Evolutionary conservation across 768 basidiomycete genomes (phyloP).

Genomic region (Naganishia vaughanmartiniae): DNA sequence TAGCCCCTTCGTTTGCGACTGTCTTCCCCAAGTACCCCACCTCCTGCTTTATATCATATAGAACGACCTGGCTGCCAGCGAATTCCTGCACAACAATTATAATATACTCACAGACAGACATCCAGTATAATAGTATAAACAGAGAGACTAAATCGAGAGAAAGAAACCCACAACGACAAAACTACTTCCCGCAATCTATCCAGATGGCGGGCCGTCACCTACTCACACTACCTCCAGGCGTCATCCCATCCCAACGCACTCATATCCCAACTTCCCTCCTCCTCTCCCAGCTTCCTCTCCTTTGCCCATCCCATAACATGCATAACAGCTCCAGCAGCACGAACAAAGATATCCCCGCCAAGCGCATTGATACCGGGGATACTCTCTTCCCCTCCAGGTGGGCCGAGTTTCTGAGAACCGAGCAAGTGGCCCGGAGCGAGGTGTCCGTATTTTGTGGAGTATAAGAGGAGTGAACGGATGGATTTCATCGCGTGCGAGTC

Average conservation of each 20-base stretch:
- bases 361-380: conserved; percentile 35
- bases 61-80: too few species aligned
- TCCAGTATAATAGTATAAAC: too few species aligned
- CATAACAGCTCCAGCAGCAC: conserved; percentile 42
- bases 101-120: too few species aligned
- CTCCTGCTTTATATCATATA: too few species aligned
- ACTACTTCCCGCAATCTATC: too few species aligned
- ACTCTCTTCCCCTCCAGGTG: conserved; percentile 28
- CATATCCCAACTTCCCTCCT: conserved; percentile 38
- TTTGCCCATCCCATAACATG: conserved; percentile 38
- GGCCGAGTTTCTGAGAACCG: conserved; percentile 19
- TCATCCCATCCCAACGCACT: conserved; percentile 42
- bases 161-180: too few species aligned
- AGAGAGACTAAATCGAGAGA: too few species aligned
- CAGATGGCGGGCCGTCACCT: too few species aligned
- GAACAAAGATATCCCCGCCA: conserved; percentile 38
- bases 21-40: too few species aligned
- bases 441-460: conserved; percentile 34
- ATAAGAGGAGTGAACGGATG: conserved; percentile 38
- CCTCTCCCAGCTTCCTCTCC: conserved; percentile 32
- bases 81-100: too few species aligned
- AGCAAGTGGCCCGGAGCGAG: conserved; percentile 33
- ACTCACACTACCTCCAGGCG: conserved; percentile 31
- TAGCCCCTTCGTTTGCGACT: too few species aligned
- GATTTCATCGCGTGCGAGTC: conserved; percentile 44